Evolutionary conservation across 2,329 filamentous ascomycete species (phyloP), one percentile per base, ranked within the genome.

Genomic region (Incumbomyces lentus): DNA sequence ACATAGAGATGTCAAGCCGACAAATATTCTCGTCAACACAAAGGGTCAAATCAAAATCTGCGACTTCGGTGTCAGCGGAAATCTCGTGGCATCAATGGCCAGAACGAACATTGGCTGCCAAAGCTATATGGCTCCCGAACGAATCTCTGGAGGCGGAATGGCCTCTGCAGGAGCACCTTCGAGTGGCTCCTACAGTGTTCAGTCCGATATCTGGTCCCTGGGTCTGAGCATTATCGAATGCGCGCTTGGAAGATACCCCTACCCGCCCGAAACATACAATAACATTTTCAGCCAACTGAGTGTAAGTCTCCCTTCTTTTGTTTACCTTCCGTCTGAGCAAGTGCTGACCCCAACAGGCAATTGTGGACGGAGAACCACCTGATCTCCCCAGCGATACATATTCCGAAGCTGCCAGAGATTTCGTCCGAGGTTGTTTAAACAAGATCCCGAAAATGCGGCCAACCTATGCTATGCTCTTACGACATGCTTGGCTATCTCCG

Each of bases 71-170:
- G 92, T 98, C 46, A 93, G 86, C 55, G 92, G 92, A 44, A 98
- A 98, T 59, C 70, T 98, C 18, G 92, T 98, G 17, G 90, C 92
- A 18, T 95, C 88, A 69, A 96, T 96, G 59, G 92, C 92, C 43
- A 95, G 93, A 68, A 98, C 92, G 22, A 98, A 98, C 62, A 98
- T 98, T 59, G 92, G 92, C 33, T 98, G 92, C 60, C 92, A 98
- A 68, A 95, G 89, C 61, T 98, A 98, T 68, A 98, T 98, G 92
- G 92, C 92, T 0, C 92, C 92, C 0, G 92, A 98, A 65, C 75
- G 92, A 54, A 98, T 98, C 59, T 87, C 87, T 7, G 87, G 86
- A 40, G 88, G 89, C 47, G 84, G 84, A 17, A 79, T 88, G 59
- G 79, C 85, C 49, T 77, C 83, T 51, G 74, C 79, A 3, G 82